Evolutionary conservation across 2,329 filamentous ascomycete species (phyloP), one percentile per base, ranked within the genome.

Genomic region (Sarocladiaceae sp.): DNA sequence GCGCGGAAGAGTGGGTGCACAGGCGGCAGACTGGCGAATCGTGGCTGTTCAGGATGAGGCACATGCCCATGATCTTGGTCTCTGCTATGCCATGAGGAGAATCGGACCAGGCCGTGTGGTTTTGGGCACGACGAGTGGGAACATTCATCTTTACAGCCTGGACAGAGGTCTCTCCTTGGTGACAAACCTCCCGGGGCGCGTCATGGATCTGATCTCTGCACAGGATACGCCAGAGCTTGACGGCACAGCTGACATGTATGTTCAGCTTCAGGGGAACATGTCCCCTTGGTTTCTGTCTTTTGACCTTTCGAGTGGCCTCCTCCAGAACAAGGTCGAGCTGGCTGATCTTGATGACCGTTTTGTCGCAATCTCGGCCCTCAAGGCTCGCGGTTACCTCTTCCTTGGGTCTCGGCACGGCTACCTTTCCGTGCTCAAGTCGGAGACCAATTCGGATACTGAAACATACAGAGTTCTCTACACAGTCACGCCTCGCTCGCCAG

Each of bases 381-480:
- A 65, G 20, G 56, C 67, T 34, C 57, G 59, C 7, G 57, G 56
- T 2, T 55, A 66, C n/a, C 58, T 81, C 12, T 53, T 80, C 31
- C 60, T 81, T 3, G 78, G 78, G 10, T 78, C 75, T 0, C 66
- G 77, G 1, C 68, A 69, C 32, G 78, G 78, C 2, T 68, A 62
- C 26, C 53, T 81, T 4, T 61, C 68, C 3, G 35, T 67, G 2
- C 46, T 64, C 21, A 56, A 51, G 24, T 53, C 49, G 10, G 23
- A 42, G 16, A 18, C 18, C 16, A 11, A 33, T 13, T 13, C 32
- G 9, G 7, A 6, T 5, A n/a, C 23, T 6, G 33, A 5, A 16
- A 20, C 19, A 4, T 23, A 43, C 63, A 70, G 27, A 62, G 37
- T 29, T n/a, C 6, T 41, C 12, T 23, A 24, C 24, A 41, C 37